A percentile compares a stretch with the other conserved stretches of the same genome.
phyloP scores from a whole-genome alignment of 192 early-diverging fungal genomes.

The Mortierella claussenii region DNA sequence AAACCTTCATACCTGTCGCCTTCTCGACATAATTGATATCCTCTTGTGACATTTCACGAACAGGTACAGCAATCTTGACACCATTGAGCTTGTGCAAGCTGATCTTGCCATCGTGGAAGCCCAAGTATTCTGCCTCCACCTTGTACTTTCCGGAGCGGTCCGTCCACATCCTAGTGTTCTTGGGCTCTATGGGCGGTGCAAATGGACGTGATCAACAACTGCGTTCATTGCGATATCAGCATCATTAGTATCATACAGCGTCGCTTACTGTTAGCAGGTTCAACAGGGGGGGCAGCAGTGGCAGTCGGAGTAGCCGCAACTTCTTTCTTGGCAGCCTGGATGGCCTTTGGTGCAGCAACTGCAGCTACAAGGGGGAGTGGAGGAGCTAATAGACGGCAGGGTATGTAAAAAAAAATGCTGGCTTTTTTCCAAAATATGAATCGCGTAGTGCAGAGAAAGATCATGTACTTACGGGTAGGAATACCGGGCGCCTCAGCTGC shows the following conservation, averaged over 20 bases:
- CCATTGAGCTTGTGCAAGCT: constrained; percentile 96
- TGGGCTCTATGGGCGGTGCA: constrained; percentile 56
- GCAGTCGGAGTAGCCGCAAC: background rate
- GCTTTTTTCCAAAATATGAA: too few relatives aligned
- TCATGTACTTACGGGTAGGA: constrained; percentile 35
- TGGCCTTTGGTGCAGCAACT: constrained; percentile 17
- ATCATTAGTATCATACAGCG: too few relatives aligned
- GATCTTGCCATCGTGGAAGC: constrained; percentile 83
- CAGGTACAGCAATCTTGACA: constrained; percentile 91
- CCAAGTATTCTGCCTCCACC: constrained; percentile 90
- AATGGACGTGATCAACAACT: background rate
- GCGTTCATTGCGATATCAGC: background rate
- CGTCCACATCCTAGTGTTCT: constrained; percentile 89
- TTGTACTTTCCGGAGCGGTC: constrained; percentile 92
- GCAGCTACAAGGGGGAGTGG: constrained; percentile 11
- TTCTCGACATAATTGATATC: constrained; percentile 65
- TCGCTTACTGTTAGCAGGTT: constrained; percentile 34
- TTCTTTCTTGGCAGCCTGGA: constrained; percentile 10
- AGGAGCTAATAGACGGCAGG: background rate
- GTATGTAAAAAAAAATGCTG: background rate
- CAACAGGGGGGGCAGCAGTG: constrained; percentile 3
- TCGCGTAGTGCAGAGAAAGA: too few relatives aligned
- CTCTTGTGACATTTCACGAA: constrained; percentile 84
- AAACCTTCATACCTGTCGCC: constrained; percentile 57
- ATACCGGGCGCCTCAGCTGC: constrained; percentile 26